Evolutionary conservation across 2,329 filamentous ascomycete species (phyloP).

Genomic region (Aureobasidium vineae): DNA sequence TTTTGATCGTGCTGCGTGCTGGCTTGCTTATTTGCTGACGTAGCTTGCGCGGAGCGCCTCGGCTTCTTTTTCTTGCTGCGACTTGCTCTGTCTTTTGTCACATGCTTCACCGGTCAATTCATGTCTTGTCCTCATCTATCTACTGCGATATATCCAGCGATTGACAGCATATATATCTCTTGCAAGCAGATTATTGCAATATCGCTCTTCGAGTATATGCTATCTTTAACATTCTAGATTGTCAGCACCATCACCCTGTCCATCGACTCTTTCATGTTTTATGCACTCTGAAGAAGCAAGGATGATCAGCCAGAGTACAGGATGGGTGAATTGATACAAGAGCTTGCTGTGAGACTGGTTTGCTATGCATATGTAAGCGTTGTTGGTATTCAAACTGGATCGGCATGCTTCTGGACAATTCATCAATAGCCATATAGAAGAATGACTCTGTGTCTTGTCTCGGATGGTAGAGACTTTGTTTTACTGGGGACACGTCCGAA

Average conservation of each 20-base stretch:
- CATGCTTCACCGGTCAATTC: not conserved
- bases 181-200: not conserved
- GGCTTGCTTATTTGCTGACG: constrained; percentile 10
- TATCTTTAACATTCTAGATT: not conserved
- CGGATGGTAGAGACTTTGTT: too few relatives aligned
- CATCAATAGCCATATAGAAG: too few relatives aligned
- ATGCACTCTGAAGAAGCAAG: not conserved
- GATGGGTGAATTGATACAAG: too few relatives aligned
- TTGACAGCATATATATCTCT: not conserved
- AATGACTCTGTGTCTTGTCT: too few relatives aligned
- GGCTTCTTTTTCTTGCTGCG: not conserved
- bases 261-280: not conserved
- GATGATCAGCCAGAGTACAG: not conserved
- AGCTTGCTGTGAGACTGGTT: accelerated
- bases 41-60: constrained; percentile 14
- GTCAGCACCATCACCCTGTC: constrained; percentile 3
- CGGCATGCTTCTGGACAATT: too few relatives aligned
- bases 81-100: not conserved
- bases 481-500: too few relatives aligned
- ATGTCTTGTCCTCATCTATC: not conserved
- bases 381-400: too few relatives aligned
- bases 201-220: not conserved
- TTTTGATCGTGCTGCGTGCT: not conserved
- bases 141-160: not conserved
- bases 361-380: not conserved